A percentile compares a stretch with the other conserved stretches of the same genome.
Evolutionary conservation across 805 yeast genomes (phyloP).

Genomic region (Torulaspora maleeae): DNA sequence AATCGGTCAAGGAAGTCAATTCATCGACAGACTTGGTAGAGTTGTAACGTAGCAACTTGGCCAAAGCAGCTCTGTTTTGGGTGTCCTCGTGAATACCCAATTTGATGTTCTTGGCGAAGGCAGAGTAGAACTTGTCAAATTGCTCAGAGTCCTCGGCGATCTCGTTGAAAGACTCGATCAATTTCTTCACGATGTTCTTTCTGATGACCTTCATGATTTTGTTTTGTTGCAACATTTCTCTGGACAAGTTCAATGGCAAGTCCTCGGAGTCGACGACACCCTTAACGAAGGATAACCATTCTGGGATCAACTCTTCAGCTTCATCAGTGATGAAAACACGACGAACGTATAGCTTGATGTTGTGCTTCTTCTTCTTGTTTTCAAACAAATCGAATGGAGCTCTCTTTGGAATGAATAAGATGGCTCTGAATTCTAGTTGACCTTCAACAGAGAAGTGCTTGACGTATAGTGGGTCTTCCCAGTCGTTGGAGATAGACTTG

Average conservation of each 20-base stretch:
- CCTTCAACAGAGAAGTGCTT: slow-evolving; percentile 99
- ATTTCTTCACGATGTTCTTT: slow-evolving; percentile 98
- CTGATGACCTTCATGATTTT: slow-evolving; percentile 98
- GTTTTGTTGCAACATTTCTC: slow-evolving; percentile 99
- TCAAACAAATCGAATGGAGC: slow-evolving; percentile 99
- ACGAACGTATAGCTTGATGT: slow-evolving; percentile 97
- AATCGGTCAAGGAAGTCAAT: slow-evolving; percentile 89
- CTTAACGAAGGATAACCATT: slow-evolving; percentile 94
- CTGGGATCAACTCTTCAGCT: slow-evolving; percentile 98
- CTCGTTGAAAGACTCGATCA: slow-evolving; percentile 97
- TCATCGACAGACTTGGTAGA: slow-evolving; percentile 95
- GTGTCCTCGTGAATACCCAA: slow-evolving; percentile 99
- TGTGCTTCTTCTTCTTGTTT: slow-evolving; percentile 97
- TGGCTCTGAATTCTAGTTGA: slow-evolving; percentile 98
- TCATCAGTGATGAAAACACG: slow-evolving; percentile 99
- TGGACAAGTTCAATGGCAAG: slow-evolving; percentile 97
- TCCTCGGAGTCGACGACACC: slow-evolving; percentile 99
- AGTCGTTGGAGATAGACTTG: slow-evolving; percentile 98
- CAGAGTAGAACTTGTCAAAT: slow-evolving; percentile 96
- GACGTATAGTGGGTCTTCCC: slow-evolving; percentile 99
- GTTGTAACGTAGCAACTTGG: slow-evolving; percentile 94
- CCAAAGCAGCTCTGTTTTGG: slow-evolving; percentile 92
- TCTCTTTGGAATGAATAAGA: slow-evolving; percentile 95
- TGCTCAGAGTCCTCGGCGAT: slow-evolving; percentile 98
- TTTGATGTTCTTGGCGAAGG: slow-evolving; percentile 96